Evolutionary conservation across 2,329 filamentous ascomycete genomes (phyloP), one percentile per base, ranked within the genome.

Genomic region (Metarhizium rileyi): DNA sequence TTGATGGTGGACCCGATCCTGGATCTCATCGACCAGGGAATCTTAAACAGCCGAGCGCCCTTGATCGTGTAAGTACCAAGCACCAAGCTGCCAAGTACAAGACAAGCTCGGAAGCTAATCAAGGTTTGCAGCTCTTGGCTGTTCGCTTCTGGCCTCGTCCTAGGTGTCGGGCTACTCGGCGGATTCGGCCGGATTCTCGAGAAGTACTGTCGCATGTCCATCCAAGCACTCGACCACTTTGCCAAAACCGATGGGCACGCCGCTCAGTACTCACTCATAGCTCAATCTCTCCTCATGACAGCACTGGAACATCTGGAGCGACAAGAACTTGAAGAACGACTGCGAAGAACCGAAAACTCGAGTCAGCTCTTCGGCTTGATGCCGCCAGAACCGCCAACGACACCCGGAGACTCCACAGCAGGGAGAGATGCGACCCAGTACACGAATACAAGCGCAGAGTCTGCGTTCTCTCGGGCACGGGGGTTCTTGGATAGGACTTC

Each of bases 111-210:
- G n/a, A 40, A 4, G 23, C 47, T 44, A 14, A 44, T 36, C 2
- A 5, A 23, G 4, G 7, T 36, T 1, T 12, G 18, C 33, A 77
- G 75, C 3, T 76, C 74, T 0, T 78, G 75, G 75, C 58, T 78
- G 0, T 78, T 78, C 52, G 73, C 75, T 0, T 69, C 74, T 1
- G 76, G 75, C 0, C 66, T 78, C 0, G 75, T 77, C 0, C 66
- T 77, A 0, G 75, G 75, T 0, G 64, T 77, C 1, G 75, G 75
- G 0, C 68, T 78, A 0, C 63, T 78, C 0, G 74, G 73, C 1
- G 71, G 70, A 0, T 78, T 78, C 33, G 75, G 75, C 2, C 70
- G 74, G 4, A 70, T 75, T 14, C 66, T 78, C 0, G 75, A 78
- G 48, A 75, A 73, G 50, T 69, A 76, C 50, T 70, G 69, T 1